Conservation (phyloP, 768 basidiomycete genomes). For the Xanthoconium purpureum region DNA sequence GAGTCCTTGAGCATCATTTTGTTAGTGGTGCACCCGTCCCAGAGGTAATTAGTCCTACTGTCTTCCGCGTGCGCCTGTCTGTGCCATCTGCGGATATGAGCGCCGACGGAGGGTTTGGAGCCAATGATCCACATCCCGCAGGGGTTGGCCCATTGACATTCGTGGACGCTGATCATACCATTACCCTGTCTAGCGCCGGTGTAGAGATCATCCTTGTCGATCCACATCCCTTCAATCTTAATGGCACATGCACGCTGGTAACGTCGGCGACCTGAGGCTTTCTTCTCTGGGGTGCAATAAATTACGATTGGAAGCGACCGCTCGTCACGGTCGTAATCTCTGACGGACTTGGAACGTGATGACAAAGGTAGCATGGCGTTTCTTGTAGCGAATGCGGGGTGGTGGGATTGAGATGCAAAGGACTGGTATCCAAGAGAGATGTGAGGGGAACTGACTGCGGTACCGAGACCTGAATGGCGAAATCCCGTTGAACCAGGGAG, state of each 20-base stretch:
- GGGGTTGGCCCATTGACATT: conserved; percentile 7
- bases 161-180: conserved; percentile 1
- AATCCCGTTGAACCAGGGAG: no score
- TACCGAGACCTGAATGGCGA: no score
- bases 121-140: conserved; percentile 14
- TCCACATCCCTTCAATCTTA: background rate
- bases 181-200: background rate
- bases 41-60: background rate
- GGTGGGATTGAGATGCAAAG: no score
- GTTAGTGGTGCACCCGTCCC: background rate
- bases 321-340: background rate
- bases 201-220: conserved; percentile 5
- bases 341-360: no score
- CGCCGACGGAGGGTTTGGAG: background rate
- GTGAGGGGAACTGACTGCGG: no score
- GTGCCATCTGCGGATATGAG: conserved; percentile 13
- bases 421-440: no score
- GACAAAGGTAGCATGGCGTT: no score
- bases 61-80: background rate
- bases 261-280: background rate
- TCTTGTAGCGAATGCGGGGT: no score
- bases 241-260: background rate
- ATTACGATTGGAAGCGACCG: background rate
- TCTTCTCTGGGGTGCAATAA: background rate
- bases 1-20: conserved; percentile 4